Evolutionary conservation across 371 early-diverging fungal genomes (phyloP), one percentile per base, ranked within the genome.

Genomic region (Rhizopus stolonifer): DNA sequence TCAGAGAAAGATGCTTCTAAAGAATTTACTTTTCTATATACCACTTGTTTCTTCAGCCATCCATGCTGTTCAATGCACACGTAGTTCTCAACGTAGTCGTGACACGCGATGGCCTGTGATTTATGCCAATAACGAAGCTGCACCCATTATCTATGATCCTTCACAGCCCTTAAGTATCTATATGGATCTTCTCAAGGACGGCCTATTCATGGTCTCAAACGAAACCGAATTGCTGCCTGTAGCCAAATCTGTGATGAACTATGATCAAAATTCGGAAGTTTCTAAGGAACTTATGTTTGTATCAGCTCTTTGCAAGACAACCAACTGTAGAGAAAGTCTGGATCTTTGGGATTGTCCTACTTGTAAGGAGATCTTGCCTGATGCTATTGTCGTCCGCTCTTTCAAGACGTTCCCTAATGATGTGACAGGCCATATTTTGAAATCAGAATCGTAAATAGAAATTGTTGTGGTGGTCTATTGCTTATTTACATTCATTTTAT

Each of bases 311-410:
- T 42, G 42, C 9, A 61, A 39, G 48, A 48, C 61, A 32, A 39
- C 48, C 21, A 56, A 56, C 18, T 61, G 61, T 44, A 61, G 61
- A 49, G 26, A 29, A 11, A 56, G 56, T 15, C 22, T 48, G n/a
- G 61, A 61, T 32, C 36, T 52, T 15, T 61, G 61, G 61, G 61
- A 61, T 49, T 61, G 61, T 43, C 45, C 47, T 7, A 22, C 17
- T 18, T 61, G 61, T 49, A 17, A 31, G 7, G 17, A 42, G 1
- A 22, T 48, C 13, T 52, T 61, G 8, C 61, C 61, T 17, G 61
- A 61, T 36, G 61, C 47, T 11, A 17, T 29, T 13, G 61, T 61
- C 7, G 34, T 56, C 6, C 25, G 61, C n/a, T 15, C 57, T 3
- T 61, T 52, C 25, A 48, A 15, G 11, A 61, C 61, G 3, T 52